Conservation (phyloP, 176 grass and related monocot species). For the Olyra latifolia region DNA sequence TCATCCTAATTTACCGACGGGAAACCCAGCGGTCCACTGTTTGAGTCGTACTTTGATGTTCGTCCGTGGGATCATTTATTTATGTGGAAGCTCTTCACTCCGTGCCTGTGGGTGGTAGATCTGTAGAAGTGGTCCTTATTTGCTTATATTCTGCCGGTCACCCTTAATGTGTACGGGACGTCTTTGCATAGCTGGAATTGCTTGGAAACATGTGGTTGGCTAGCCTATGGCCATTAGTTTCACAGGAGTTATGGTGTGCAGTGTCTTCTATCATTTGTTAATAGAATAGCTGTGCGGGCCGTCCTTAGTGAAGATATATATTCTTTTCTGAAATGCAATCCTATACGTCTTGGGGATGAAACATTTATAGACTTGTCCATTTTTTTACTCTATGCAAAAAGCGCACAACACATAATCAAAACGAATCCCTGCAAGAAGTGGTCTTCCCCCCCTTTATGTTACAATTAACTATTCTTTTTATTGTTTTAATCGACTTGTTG, state of each 20-base stretch:
- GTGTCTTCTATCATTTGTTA: conserved; percentile 25
- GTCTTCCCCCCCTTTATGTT: background rate
- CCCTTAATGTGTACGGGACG: conserved; percentile 19
- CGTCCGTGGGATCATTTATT: background rate
- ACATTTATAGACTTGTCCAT: background rate
- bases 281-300: background rate
- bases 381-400: background rate
- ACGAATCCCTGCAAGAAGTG: background rate
- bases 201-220: conserved; percentile 19
- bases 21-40: conserved; percentile 20
- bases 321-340: conserved; percentile 1
- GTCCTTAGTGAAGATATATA: background rate
- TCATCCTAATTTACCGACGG: conserved; percentile 18
- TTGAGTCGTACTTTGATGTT: conserved; percentile 35
- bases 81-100: background rate
- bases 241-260: conserved; percentile 14
- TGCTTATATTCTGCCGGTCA: conserved; percentile 17
- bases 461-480: background rate
- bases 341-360: background rate
- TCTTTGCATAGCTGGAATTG: conserved; percentile 35
- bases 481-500: background rate
- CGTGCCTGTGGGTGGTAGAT: conserved; percentile 24
- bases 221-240: background rate
- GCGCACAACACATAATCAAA: conserved; percentile 3
- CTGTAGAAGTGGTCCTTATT: conserved; percentile 28